Base-by-base conservation (phyloP, 75 land plant genomes). In the Isoetes taiwanensis region DNA sequence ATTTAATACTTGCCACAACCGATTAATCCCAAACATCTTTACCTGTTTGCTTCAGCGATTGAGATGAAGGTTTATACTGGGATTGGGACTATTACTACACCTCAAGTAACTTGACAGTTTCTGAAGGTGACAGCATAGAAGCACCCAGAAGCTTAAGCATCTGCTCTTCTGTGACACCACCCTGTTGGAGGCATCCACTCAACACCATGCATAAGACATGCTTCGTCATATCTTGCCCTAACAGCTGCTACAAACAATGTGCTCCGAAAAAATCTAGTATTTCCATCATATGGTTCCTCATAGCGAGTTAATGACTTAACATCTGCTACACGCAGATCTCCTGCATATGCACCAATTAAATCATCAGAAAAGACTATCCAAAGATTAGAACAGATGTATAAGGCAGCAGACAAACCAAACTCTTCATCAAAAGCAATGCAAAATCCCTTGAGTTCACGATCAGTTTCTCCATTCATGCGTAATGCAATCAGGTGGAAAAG, bases 151-250 rank as follows among this genome's bases (percentile, higher is more conserved):
- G 68, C 56, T 85, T 76, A 39, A 94, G 70, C 86, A 89, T 78
- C 50, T 85, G 86, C 59, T 79, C 99, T 68, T 94, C 99, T 26
- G 99, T 94, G 40, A 94, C 66, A 12, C 99, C 99, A 2, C 83
- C 86, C 99, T 94, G 72, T 94, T 12, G 99, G 99, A 58, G 99
- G 91, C 99, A 94, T 94, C 81, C 91, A 82, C 21, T 94, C 90
- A 43, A 76, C 80, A 41, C 99, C 99, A 71, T 94, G 99, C 61
- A 94, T 71, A 62, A 94, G 76, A 66, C 82, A 82, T 43, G 87
- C 61, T 78, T 94, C 99, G 26, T 84, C 82, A 73, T 94, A 94
- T 61, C 78, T 89, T 19, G 99, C 82, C 61, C 99, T 80, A 17
- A 94, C 96, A 20, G 99, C 90, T 30, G 99, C 96, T 39, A 85